Percentiles rank a stretch among this genome's conserved stretches.
phyloP scores from a whole-genome alignment of 352 stramenopile species.

The Bremia lactucae region DNA sequence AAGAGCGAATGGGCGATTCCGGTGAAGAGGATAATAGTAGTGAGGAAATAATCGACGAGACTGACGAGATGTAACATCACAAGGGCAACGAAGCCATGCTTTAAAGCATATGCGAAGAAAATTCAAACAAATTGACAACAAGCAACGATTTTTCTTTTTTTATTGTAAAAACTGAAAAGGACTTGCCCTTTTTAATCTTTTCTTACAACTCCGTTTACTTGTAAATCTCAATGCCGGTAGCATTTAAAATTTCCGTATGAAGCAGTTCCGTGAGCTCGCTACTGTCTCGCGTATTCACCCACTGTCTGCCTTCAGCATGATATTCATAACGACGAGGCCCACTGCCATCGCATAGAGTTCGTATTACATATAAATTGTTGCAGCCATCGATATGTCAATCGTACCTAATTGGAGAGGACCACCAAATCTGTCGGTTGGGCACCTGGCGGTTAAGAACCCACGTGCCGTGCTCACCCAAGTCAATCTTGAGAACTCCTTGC shows the following conservation, averaged over 20 bases:
- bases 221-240: constrained; percentile 75
- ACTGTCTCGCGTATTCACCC: constrained; percentile 76
- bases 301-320: constrained; percentile 48
- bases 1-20: constrained; percentile 7
- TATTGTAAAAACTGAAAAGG: too few relatives aligned
- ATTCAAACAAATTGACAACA: constrained; percentile 5
- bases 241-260: constrained; percentile 63
- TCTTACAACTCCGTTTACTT: constrained; percentile 13
- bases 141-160: too few relatives aligned
- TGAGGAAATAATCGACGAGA: constrained; percentile 24
- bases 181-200: constrained; percentile 5
- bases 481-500: constrained; percentile 94
- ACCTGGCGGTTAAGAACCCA: constrained; percentile 98
- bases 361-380: neutral
- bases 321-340: constrained; percentile 87
- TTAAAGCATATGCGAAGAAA: constrained; percentile 3
- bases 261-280: constrained; percentile 66
- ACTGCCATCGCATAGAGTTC: constrained; percentile 19
- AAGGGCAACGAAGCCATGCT: neutral
- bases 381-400: neutral
- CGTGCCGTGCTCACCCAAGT: constrained; percentile 87
- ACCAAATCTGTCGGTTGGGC: constrained; percentile 95
- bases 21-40: constrained; percentile 30
- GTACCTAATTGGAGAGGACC: constrained; percentile 91
- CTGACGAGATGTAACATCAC: constrained; percentile 3